These are phyloP conservation scores for Eucalyptus lansdowneana DNA, from an alignment of 345 rosid genomes.

Conservation along the genomic window DNA sequence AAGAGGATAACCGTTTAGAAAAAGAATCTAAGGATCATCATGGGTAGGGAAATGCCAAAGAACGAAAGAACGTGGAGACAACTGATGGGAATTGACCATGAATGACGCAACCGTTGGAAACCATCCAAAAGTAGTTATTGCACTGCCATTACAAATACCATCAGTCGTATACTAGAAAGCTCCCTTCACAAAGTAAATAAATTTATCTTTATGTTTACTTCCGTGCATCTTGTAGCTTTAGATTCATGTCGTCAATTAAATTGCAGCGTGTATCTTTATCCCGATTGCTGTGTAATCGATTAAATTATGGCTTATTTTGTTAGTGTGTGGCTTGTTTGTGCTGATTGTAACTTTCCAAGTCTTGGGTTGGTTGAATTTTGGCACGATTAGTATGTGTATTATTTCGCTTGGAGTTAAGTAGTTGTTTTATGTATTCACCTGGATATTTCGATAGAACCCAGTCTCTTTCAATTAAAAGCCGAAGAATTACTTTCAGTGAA, in stretches of 20 bases:
- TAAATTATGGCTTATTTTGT: neutral
- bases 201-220: neutral
- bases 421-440: neutral
- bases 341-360: neutral
- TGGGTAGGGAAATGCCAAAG: too few relatives aligned
- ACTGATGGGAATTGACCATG: neutral
- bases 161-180: neutral
- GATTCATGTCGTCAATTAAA: neutral
- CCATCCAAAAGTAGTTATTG: neutral
- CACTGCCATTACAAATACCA: neutral
- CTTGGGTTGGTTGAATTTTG: neutral
- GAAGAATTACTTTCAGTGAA: neutral
- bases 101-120: neutral
- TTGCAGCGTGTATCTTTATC: neutral
- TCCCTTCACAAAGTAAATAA: neutral
- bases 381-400: neutral
- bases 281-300: fast-evolving
- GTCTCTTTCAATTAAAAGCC: neutral
- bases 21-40: too few relatives aligned
- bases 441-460: neutral
- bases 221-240: neutral
- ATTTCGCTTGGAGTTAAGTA: neutral
- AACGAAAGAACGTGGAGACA: neutral
- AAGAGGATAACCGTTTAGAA: too few relatives aligned
- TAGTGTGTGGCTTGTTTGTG: neutral